Percentiles rank a stretch among this genome's conserved stretches.
Evolutionary conservation across 495 filamentous ascomycete species (phyloP).

Genomic region (Daldinia concentrica): DNA sequence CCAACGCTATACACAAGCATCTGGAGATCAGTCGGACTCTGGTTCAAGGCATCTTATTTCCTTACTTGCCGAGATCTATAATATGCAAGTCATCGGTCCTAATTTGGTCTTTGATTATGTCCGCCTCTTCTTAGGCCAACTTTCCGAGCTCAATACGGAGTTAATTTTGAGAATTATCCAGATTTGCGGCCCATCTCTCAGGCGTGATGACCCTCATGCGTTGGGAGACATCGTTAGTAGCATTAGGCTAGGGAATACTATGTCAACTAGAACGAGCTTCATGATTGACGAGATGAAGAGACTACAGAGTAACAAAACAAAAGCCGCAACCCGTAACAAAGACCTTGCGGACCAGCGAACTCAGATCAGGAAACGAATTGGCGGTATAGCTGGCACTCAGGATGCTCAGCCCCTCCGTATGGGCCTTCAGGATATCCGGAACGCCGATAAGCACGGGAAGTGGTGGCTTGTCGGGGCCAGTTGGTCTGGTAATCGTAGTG

Average conservation of each 20-base stretch:
- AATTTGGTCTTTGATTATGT: conserved; percentile 91
- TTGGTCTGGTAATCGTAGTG: conserved; percentile 69
- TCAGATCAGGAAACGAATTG: conserved; percentile 44
- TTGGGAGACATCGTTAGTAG: conserved; percentile 88
- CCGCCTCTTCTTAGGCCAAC: conserved; percentile 73
- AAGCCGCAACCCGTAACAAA: conserved; percentile 63
- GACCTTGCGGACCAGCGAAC: conserved; percentile 44
- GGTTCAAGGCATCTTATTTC: conserved; percentile 70
- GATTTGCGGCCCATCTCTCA: conserved; percentile 80
- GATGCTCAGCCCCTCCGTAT: conserved; percentile 75
- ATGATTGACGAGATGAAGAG: conserved; percentile 98
- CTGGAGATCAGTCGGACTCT: conserved; percentile 56
- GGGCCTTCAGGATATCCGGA: conserved; percentile 78
- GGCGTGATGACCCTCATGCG: conserved; percentile 89
- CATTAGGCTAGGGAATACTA: conserved; percentile 74
- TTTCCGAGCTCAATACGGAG: conserved; percentile 92
- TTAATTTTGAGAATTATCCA: conserved; percentile 85
- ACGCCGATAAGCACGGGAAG: conserved; percentile 87
- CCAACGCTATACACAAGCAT: conserved; percentile 56
- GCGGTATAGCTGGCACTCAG: conserved; percentile 35
- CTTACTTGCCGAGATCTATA: conserved; percentile 87
- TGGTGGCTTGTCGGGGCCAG: conserved; percentile 98
- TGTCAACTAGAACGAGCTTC: conserved; percentile 92
- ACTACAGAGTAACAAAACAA: conserved; percentile 92
- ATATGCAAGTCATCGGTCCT: conserved; percentile 85